Conservation (phyloP, 2,329 filamentous ascomycete genomes). For the Bertia moriformis region DNA sequence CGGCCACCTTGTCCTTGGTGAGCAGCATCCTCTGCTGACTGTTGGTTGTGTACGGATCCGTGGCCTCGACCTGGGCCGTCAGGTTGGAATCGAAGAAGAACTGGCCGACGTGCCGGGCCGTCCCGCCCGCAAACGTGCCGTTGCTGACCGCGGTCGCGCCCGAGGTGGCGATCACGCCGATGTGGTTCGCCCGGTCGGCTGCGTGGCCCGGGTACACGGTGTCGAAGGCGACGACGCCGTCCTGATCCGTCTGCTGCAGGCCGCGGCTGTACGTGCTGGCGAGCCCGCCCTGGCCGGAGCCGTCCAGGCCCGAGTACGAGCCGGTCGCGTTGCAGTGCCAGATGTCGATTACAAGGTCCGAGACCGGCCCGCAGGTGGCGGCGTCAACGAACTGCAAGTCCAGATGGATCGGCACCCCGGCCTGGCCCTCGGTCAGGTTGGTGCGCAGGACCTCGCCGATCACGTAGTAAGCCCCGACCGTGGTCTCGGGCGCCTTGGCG, state of each 20-base stretch:
- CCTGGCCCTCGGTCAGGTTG: constrained; percentile 23
- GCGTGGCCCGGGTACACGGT: constrained; percentile 28
- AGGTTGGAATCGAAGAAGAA: constrained; percentile 45
- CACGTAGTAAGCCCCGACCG: constrained; percentile 16
- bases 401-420: constrained; percentile 21
- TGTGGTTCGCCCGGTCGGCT: constrained; percentile 21
- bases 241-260: constrained; percentile 19
- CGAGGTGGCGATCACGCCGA: constrained; percentile 20
- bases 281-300: constrained; percentile 12
- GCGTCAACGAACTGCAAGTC: constrained; percentile 27
- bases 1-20: constrained; percentile 29
- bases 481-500: constrained; percentile 12
- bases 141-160: constrained; percentile 24
- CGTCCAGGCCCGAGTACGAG: constrained; percentile 25
- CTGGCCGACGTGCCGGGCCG: constrained; percentile 44
- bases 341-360: constrained; percentile 21
- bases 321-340: constrained; percentile 30
- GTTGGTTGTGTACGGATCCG: constrained; percentile 28
- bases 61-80: constrained; percentile 28
- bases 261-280: constrained; percentile 22
- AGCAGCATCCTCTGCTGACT: constrained; percentile 29
- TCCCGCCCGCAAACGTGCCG: constrained; percentile 31
- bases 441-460: constrained; percentile 20
- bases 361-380: constrained; percentile 22
- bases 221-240: constrained; percentile 24